These are phyloP conservation scores for Lactarius trivialis DNA, from an alignment of 768 basidiomycete species.

Conservation along the genomic window DNA sequence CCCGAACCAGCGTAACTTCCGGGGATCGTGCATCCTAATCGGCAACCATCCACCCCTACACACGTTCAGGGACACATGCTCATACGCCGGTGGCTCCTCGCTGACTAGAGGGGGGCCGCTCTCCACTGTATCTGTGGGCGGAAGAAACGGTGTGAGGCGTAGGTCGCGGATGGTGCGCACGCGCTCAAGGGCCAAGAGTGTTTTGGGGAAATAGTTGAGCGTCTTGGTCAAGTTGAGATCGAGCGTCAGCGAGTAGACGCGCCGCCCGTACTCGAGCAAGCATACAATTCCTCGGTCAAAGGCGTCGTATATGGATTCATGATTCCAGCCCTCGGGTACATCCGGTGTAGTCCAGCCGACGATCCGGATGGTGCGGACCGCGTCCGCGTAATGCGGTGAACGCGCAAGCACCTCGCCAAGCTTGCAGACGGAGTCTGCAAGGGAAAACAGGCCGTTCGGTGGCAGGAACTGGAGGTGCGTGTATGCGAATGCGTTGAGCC, in stretches of 20 bases:
- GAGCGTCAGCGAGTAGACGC: slow-evolving; percentile 1
- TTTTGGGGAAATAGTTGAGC: slow-evolving; percentile 5
- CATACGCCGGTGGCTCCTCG: slow-evolving; percentile 1
- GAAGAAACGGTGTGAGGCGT: not conserved
- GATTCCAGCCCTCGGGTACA: not conserved
- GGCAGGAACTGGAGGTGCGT: slow-evolving; percentile 13
- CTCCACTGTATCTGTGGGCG: not conserved
- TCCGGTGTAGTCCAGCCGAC: not conserved
- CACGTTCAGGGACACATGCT: not conserved
- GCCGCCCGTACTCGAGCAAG: not conserved
- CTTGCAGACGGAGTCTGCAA: not conserved
- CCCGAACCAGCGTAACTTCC: slow-evolving; percentile 15
- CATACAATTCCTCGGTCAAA: not conserved
- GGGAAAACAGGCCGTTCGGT: slow-evolving; percentile 11
- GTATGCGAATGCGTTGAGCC: slow-evolving; percentile 9
- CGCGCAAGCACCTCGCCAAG: slow-evolving; percentile 1
- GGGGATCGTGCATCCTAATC: not conserved
- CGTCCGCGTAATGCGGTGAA: slow-evolving; percentile 3
- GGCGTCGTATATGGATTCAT: not conserved
- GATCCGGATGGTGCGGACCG: slow-evolving; percentile 10
- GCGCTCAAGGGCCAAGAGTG: not conserved
- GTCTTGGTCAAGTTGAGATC: not conserved
- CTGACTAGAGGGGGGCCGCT: not conserved
- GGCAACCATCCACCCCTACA: slow-evolving; percentile 4
- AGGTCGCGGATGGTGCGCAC: slow-evolving; percentile 13